Evolutionary conservation across 139 green algal genomes (phyloP).

Genomic region (Edaphochlamys debaryana): DNA sequence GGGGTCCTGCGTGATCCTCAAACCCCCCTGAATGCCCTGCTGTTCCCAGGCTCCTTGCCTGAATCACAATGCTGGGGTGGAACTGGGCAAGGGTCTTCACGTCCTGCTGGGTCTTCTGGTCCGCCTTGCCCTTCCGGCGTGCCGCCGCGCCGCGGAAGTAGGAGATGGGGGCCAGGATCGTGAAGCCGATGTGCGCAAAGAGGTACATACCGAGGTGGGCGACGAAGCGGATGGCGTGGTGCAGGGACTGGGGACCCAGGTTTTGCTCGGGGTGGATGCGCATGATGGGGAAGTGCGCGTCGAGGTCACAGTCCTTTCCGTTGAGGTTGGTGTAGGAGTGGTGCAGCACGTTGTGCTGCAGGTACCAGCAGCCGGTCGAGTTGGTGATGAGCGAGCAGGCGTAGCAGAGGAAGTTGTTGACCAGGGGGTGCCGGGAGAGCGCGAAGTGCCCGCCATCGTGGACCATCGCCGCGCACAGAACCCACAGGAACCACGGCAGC

Average conservation of each 20-base stretch:
- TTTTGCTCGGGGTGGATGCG: conserved; percentile 35
- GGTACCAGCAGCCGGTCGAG: conserved; percentile 29
- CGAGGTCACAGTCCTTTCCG: conserved; percentile 27
- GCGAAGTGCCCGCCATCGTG: conserved; percentile 36
- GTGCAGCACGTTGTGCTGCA: conserved; percentile 40
- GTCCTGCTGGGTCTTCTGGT: conserved; percentile 4
- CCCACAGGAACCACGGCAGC: conserved; percentile 22
- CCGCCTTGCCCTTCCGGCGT: not conserved
- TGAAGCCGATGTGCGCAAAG: conserved; percentile 28
- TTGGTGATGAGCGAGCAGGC: conserved; percentile 19
- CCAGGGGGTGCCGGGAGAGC: not conserved
- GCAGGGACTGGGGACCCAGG: not conserved
- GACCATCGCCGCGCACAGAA: conserved; percentile 19
- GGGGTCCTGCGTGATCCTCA: too few relatives aligned
- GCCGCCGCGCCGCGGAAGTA: conserved; percentile 23
- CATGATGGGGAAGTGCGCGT: conserved; percentile 33
- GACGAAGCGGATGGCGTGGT: not conserved
- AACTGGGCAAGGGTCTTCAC: conserved; percentile 11
- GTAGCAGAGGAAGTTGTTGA: conserved; percentile 17
- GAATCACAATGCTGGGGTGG: conserved; percentile 12
- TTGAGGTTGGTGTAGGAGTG: conserved; percentile 37
- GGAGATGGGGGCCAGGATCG: not conserved
- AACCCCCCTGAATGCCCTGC: too few relatives aligned
- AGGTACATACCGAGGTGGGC: conserved; percentile 19
- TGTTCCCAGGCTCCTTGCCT: too few relatives aligned